A percentile compares a stretch with the other conserved stretches of the same genome.
These are phyloP conservation scores for Dryadomyces quercivorus DNA, from an alignment of 2,329 filamentous ascomycete species.

Conservation along the genomic window DNA sequence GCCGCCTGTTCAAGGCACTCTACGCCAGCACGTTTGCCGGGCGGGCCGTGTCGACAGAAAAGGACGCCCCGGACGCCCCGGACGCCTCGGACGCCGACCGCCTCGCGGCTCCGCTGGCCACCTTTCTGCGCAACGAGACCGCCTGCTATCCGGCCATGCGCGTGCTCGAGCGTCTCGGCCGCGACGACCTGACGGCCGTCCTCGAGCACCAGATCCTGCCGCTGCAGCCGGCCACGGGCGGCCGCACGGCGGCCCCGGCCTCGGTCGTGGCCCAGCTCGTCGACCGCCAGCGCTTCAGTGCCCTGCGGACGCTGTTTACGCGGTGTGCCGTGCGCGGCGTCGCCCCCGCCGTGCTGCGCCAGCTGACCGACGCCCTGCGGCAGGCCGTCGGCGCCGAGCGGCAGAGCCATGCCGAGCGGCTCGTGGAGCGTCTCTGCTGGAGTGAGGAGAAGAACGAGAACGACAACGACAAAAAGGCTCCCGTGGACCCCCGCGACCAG, in stretches of 20 bases:
- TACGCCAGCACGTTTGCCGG: slow-evolving; percentile 71
- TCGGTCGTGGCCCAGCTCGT: slow-evolving; percentile 64
- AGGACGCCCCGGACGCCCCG: neutral
- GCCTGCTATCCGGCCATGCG: slow-evolving; percentile 79
- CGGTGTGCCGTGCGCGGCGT: slow-evolving; percentile 56
- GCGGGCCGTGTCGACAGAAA: no score
- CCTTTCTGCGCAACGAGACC: slow-evolving; percentile 77
- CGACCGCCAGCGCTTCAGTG: slow-evolving; percentile 61
- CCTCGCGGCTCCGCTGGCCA: slow-evolving; percentile 40
- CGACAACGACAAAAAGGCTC: slow-evolving; percentile 9
- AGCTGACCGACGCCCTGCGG: slow-evolving; percentile 35
- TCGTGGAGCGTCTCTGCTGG: slow-evolving; percentile 37
- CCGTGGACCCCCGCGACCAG: slow-evolving; percentile 1
- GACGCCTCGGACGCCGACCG: neutral
- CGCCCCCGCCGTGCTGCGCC: slow-evolving; percentile 30
- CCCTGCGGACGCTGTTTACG: slow-evolving; percentile 74
- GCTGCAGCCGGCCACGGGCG: slow-evolving; percentile 58
- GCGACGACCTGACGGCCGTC: slow-evolving; percentile 69
- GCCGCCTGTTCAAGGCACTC: slow-evolving; percentile 81
- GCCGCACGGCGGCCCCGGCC: slow-evolving; percentile 62
- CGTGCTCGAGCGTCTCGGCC: slow-evolving; percentile 71
- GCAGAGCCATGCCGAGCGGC: slow-evolving; percentile 25
- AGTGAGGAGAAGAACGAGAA: slow-evolving; percentile 21
- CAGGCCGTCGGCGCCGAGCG: slow-evolving; percentile 17
- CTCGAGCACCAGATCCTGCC: slow-evolving; percentile 58